Evolutionary conservation across 1,139 yeast species (phyloP).

Genomic region (Scheffersomyces segobiensis): DNA sequence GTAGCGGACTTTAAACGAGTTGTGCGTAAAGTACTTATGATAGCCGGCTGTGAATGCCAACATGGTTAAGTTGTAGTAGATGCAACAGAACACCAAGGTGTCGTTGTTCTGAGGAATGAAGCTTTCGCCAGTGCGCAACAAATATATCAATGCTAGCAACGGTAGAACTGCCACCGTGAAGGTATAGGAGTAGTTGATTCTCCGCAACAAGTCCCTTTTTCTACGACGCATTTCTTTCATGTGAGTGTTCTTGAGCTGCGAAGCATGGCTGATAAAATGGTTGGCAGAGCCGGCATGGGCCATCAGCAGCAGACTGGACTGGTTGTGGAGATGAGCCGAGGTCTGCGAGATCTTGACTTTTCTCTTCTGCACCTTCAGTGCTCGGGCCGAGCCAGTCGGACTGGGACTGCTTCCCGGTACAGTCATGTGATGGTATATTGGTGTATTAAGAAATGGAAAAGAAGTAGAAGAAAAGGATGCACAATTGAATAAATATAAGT

Average conservation of each 20-base stretch:
- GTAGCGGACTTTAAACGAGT: slow-evolving; percentile 45
- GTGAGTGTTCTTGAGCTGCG: slow-evolving; percentile 21
- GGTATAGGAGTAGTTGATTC: slow-evolving; percentile 23
- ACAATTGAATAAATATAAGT: background rate
- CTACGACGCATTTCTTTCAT: slow-evolving; percentile 20
- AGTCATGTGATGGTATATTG: slow-evolving; percentile 1
- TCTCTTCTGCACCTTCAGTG: slow-evolving; percentile 20
- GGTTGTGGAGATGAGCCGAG: background rate
- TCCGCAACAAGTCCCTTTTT: slow-evolving; percentile 22
- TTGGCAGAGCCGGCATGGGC: slow-evolving; percentile 2
- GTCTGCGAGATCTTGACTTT: slow-evolving; percentile 11
- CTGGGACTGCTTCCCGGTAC: background rate
- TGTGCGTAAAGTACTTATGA: slow-evolving; percentile 68
- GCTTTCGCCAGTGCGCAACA: slow-evolving; percentile 11
- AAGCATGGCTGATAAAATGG: slow-evolving; percentile 22
- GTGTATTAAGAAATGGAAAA: slow-evolving; percentile 1
- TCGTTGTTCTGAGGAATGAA: slow-evolving; percentile 22
- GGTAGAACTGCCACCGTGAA: slow-evolving; percentile 23
- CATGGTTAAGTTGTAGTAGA: slow-evolving; percentile 42
- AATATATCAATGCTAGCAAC: slow-evolving; percentile 15
- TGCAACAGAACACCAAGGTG: slow-evolving; percentile 32
- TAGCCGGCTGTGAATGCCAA: slow-evolving; percentile 56
- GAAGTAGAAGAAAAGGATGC: too few species aligned
- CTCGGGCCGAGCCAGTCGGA: background rate
- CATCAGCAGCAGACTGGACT: background rate